phyloP scores from a whole-genome alignment of 2,329 filamentous ascomycete species.

The Scytalidium sp. region DNA sequence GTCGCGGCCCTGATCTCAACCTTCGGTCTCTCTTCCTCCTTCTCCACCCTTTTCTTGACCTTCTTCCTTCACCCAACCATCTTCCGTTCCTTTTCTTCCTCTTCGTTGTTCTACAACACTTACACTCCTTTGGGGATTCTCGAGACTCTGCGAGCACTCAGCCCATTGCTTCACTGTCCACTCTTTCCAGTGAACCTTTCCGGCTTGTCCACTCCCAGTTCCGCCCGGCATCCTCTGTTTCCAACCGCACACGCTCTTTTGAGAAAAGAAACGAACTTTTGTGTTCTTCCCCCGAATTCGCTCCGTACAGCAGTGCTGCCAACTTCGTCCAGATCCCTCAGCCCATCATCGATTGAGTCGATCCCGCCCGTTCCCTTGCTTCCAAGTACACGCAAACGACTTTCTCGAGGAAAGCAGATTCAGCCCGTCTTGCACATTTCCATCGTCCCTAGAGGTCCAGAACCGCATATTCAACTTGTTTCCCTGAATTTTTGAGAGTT shows the following conservation, averaged over 20 bases:
- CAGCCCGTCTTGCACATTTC: background rate
- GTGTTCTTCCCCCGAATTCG: slow-evolving; percentile 22
- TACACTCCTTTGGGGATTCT: slow-evolving; percentile 12
- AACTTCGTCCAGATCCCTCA: slow-evolving; percentile 10
- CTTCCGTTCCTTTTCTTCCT: slow-evolving; percentile 6
- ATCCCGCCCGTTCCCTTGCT: slow-evolving; percentile 8
- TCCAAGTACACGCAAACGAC: slow-evolving; percentile 7
- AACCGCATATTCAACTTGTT: background rate
- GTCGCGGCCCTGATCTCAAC: too few relatives aligned
- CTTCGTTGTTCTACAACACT: slow-evolving; percentile 13
- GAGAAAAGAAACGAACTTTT: background rate
- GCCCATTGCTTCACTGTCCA: slow-evolving; percentile 1
- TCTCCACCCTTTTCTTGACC: background rate
- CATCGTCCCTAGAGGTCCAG: too few relatives aligned
- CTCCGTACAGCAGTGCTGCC: slow-evolving; percentile 28
- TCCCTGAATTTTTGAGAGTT: background rate
- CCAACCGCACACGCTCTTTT: background rate
- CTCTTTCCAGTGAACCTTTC: slow-evolving; percentile 6
- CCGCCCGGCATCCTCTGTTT: background rate
- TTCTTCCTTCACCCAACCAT: slow-evolving; percentile 7
- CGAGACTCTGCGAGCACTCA: slow-evolving; percentile 4
- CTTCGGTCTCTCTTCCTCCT: too few relatives aligned
- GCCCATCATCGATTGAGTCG: slow-evolving; percentile 8
- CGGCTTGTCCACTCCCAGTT: background rate
- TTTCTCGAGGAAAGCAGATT: slow-evolving; percentile 21